Percentiles rank a stretch among this genome's conserved stretches.
phyloP scores from a whole-genome alignment of 2,329 filamentous ascomycete genomes.

The Alternaria rosae region DNA sequence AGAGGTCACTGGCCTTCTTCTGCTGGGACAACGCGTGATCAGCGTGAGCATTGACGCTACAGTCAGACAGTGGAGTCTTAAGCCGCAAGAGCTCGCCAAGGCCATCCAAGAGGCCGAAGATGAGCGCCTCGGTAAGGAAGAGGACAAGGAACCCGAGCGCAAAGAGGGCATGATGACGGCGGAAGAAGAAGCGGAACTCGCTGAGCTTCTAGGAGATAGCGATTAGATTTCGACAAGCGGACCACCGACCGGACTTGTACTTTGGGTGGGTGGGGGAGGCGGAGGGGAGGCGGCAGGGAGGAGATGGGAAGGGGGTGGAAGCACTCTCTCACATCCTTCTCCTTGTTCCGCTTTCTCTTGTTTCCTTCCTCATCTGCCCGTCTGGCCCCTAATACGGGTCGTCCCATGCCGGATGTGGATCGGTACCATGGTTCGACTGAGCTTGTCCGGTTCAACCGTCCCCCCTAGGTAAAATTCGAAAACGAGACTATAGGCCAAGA shows the following conservation, averaged over 20 bases:
- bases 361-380: too few species aligned
- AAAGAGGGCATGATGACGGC: constrained; percentile 71
- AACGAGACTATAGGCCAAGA: constrained; percentile 30
- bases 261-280: too few species aligned
- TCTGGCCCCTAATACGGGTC: too few species aligned
- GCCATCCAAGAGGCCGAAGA: constrained; percentile 60
- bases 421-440: too few species aligned
- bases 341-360: too few species aligned
- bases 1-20: constrained; percentile 82
- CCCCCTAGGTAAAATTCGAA: constrained; percentile 35
- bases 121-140: constrained; percentile 56
- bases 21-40: constrained; percentile 68
- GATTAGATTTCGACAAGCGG: constrained; percentile 53
- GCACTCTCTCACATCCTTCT: too few species aligned
- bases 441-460: constrained; percentile 25
- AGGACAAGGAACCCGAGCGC: constrained; percentile 53
- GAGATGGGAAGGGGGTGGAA: too few species aligned
- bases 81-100: constrained; percentile 65
- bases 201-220: constrained; percentile 84
- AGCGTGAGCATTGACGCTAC: constrained; percentile 93
- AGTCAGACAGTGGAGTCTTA: constrained; percentile 81
- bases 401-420: too few species aligned
- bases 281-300: too few species aligned
- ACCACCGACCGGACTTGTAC: constrained; percentile 26
- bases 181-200: constrained; percentile 92